Evolutionary conservation across 2,329 filamentous ascomycete species (phyloP).

Genomic region (Cadophora sp.): DNA sequence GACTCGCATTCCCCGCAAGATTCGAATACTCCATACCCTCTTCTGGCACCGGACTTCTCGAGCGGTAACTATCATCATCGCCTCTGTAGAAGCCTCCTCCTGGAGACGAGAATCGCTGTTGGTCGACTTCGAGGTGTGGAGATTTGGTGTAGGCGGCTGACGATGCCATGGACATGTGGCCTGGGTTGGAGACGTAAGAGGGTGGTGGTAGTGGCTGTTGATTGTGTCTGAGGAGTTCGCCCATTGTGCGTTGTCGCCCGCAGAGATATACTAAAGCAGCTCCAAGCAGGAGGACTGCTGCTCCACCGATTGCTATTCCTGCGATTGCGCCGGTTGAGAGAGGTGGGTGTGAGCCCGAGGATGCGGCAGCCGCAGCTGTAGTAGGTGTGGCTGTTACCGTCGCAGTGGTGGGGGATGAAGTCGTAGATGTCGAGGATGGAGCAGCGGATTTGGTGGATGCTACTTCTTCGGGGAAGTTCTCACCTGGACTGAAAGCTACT

Average conservation of each 20-base stretch:
- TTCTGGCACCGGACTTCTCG: constrained; percentile 28
- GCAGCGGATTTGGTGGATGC: constrained; percentile 23
- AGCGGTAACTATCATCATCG: constrained; percentile 28
- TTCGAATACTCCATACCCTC: constrained; percentile 23
- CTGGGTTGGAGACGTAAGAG: constrained; percentile 18
- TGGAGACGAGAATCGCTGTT: constrained; percentile 12
- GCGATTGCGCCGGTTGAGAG: constrained; percentile 38
- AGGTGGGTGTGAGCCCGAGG: constrained; percentile 25
- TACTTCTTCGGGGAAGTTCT: constrained; percentile 35
- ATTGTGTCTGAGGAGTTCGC: constrained; percentile 33
- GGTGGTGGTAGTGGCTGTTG: constrained; percentile 21
- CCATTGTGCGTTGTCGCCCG: constrained; percentile 37
- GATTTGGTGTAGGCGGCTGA: constrained; percentile 24
- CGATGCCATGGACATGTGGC: constrained; percentile 28
- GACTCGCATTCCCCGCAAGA: constrained; percentile 19
- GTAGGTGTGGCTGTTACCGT: constrained; percentile 15
- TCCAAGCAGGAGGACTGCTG: constrained; percentile 33
- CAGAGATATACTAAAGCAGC: constrained; percentile 37
- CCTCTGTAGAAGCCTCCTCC: constrained; percentile 16
- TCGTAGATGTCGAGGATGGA: constrained; percentile 27
- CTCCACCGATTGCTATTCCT: constrained; percentile 38
- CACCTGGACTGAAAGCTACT: constrained; percentile 35
- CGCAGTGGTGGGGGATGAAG: constrained; percentile 18
- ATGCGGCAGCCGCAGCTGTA: neutral
- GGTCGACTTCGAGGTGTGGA: constrained; percentile 20